Base-by-base conservation (phyloP, 2,329 filamentous ascomycete species). In the Neophaeococcomyces mojaviensis region DNA sequence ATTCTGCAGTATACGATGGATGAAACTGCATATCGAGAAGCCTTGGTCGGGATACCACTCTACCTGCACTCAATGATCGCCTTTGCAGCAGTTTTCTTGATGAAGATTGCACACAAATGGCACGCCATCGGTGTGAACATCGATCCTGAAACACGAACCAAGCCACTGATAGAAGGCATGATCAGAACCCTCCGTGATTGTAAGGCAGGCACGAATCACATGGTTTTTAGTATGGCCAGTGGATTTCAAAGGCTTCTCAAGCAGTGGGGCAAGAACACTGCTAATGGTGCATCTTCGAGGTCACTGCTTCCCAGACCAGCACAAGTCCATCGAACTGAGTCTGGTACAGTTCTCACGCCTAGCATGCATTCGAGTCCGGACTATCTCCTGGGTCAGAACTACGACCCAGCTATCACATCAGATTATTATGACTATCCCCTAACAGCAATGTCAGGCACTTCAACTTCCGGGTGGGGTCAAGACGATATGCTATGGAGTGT, bases 1-100 rank as follows among this genome's bases (percentile, higher is more conserved):
- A 69, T 67, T 39, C 59, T 75, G 1, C 68, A 68, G 41, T 69
- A 70, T 56, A 64, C 68, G 1, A 61, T 71, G 0, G 68, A 76
- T 16, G 71, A 74, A 34, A 58, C 62, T 13, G 65, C 72, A 50
- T 72, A 76, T 40, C 65, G 67, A 3, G 67, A 70, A 31, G 70
- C 71, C 15, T 64, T 68, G 15, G 68, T 71, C 16, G 72, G 73
- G 2, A 70, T 73, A 1, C 64, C 69, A 4, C 66, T 70, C 13
- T 58, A 56, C 34, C 65, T 68, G 1, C 67, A 69, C 44, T 69
- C 67, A 1, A 68, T 70, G 63, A 66, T 70, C 39, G 68, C 67
- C 9, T 70, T 70, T 50, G 69, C 67, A 3, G 67, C 67, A 0
- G 66, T 69, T 0, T 70, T 70, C 49, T 53, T 70, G 26, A 62